Percentiles rank a stretch among this genome's conserved stretches.
Conservation (phyloP, 441 rosid species). For the Biscutella laevigata region DNA sequence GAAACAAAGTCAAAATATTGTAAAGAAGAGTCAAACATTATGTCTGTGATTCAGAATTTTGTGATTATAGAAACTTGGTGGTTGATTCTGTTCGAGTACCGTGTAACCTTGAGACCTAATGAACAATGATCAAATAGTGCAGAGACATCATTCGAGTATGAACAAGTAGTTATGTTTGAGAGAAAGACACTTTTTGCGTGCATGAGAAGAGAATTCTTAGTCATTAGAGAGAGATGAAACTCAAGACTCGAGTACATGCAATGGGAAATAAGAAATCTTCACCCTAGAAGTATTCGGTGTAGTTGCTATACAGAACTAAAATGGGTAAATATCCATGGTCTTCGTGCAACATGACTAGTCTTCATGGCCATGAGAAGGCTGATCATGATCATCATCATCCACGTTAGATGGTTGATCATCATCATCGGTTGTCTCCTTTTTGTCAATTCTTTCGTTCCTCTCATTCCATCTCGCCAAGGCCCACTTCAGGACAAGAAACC, state of each 20-base stretch:
- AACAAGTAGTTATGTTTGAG: neutral
- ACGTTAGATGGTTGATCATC: conserved; percentile 27
- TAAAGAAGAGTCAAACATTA: conserved; percentile 14
- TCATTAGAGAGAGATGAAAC: conserved; percentile 13
- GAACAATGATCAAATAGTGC: neutral
- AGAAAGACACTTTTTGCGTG: neutral
- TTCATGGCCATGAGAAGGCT: conserved; percentile 11
- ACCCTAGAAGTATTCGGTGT: conserved; percentile 1
- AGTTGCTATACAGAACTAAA: conserved; percentile 26
- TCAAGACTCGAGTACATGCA: conserved; percentile 11
- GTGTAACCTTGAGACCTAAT: neutral
- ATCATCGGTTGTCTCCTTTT: conserved; percentile 34
- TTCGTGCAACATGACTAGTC: conserved; percentile 13
- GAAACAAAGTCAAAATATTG: conserved; percentile 3
- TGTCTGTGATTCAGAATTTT: conserved; percentile 1
- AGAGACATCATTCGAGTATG: neutral
- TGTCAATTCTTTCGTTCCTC: conserved; percentile 44
- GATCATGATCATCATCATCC: conserved; percentile 2
- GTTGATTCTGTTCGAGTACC: neutral
- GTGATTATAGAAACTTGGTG: neutral
- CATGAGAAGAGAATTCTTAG: neutral
- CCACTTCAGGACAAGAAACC: conserved; percentile 74
- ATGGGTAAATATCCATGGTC: neutral
- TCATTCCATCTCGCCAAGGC: conserved; percentile 86
- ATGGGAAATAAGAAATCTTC: conserved; percentile 14